phyloP scores from a whole-genome alignment of 2,329 filamentous ascomycete species.

The Botrytis deweyae region DNA sequence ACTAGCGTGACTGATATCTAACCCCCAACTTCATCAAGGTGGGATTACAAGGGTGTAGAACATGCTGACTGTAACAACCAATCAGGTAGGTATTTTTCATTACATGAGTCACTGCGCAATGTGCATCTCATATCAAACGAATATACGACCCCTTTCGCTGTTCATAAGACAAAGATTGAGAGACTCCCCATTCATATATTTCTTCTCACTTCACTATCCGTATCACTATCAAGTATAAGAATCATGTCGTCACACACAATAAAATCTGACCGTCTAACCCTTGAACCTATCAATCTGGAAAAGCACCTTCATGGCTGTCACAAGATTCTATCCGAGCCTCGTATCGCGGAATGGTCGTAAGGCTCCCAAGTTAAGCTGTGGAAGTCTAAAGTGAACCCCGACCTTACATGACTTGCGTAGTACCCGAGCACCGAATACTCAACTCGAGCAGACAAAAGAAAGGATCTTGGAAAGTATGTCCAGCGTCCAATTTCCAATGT shows the following conservation, averaged over 20 bases:
- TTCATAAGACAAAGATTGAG: background rate
- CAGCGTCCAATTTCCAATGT: background rate
- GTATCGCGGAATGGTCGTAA: conserved; percentile 9
- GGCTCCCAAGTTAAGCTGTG: background rate
- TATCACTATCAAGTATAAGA: too few relatives aligned
- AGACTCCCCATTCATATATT: background rate
- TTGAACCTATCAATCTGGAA: conserved; percentile 2
- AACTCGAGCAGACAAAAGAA: background rate
- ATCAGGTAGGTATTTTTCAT: background rate
- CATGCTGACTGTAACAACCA: background rate
- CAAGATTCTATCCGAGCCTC: background rate
- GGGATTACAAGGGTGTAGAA: background rate
- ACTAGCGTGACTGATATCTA: background rate
- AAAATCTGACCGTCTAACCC: background rate
- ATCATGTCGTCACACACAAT: background rate
- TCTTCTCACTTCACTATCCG: background rate
- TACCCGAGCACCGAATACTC: background rate
- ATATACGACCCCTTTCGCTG: background rate
- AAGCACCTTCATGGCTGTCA: background rate
- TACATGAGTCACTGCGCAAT: background rate
- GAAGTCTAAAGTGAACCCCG: background rate
- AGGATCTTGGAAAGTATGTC: background rate
- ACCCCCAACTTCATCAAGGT: background rate
- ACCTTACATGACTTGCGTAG: background rate
- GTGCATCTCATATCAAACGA: background rate